These are phyloP conservation scores for Penicillium crustosum DNA, from an alignment of 2,329 filamentous ascomycete species.

Conservation along the genomic window DNA sequence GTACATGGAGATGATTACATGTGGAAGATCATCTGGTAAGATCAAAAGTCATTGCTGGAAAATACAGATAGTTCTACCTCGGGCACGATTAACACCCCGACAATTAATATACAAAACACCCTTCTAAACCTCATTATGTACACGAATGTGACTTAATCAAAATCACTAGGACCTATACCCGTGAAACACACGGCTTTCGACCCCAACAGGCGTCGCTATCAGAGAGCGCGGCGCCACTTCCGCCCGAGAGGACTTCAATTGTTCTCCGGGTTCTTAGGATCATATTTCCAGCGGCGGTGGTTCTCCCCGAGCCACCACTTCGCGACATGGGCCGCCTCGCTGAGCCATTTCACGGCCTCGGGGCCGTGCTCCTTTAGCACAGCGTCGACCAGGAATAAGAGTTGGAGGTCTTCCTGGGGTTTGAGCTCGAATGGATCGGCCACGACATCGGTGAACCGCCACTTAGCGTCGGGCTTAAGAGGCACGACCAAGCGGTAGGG, in stretches of 20 bases:
- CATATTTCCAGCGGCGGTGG: slow-evolving; percentile 21
- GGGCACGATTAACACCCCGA: not conserved
- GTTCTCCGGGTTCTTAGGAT: slow-evolving; percentile 5
- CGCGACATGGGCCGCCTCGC: slow-evolving; percentile 37
- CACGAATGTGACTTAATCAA: not conserved
- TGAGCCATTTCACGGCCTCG: slow-evolving; percentile 37
- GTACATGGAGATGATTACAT: not conserved
- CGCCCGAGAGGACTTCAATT: not conserved
- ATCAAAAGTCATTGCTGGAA: not conserved
- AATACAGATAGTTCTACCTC: not conserved
- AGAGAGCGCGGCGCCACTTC: not conserved
- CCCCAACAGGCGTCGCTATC: not conserved
- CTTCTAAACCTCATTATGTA: not conserved
- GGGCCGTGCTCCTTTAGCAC: slow-evolving; percentile 32
- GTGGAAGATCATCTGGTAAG: not conserved
- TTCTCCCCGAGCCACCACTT: slow-evolving; percentile 44
- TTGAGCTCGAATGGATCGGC: slow-evolving; percentile 38
- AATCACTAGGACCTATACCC: not conserved
- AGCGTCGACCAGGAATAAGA: slow-evolving; percentile 26
- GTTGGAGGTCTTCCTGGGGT: slow-evolving; percentile 34
- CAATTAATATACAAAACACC: not conserved
- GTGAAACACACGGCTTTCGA: not conserved
- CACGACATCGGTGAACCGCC: slow-evolving; percentile 37
- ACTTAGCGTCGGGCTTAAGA: slow-evolving; percentile 68
- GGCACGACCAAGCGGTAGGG: slow-evolving; percentile 68